Conservation (phyloP, 2,329 filamentous ascomycete genomes). For the Paraconiothyrium brasiliense region DNA sequence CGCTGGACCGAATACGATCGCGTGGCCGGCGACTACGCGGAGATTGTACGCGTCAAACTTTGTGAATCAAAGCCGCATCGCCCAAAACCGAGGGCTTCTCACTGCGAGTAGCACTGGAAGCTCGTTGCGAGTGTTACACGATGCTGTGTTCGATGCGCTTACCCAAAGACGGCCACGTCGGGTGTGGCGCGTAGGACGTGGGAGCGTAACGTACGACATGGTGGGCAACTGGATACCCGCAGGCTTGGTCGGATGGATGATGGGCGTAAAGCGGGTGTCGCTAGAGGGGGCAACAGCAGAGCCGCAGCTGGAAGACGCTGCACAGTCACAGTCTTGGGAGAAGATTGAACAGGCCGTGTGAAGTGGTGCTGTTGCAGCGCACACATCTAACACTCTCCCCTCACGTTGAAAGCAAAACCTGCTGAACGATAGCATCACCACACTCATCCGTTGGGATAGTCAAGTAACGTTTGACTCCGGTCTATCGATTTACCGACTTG, state of each 20-base stretch:
- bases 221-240: slow-evolving; percentile 83
- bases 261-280: slow-evolving; percentile 74
- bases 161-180: slow-evolving; percentile 68
- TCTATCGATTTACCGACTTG: neutral
- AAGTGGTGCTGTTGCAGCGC: slow-evolving; percentile 19
- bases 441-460: neutral
- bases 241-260: slow-evolving; percentile 88
- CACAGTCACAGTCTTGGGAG: slow-evolving; percentile 59
- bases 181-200: slow-evolving; percentile 82
- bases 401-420: neutral
- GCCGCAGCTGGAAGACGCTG: slow-evolving; percentile 54
- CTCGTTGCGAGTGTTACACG: slow-evolving; percentile 80
- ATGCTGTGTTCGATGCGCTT: slow-evolving; percentile 89
- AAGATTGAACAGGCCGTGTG: slow-evolving; percentile 51
- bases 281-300: slow-evolving; percentile 45
- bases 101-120: slow-evolving; percentile 67
- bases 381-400: neutral
- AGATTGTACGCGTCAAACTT: slow-evolving; percentile 50
- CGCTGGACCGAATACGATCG: slow-evolving; percentile 44
- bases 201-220: slow-evolving; percentile 83
- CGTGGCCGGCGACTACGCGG: slow-evolving; percentile 49
- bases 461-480: neutral
- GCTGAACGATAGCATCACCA: neutral
- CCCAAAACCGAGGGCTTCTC: slow-evolving; percentile 63
- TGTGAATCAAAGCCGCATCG: slow-evolving; percentile 47